Conservation (phyloP, 73 alveolate genomes). For the Paramecium sexaurelia region DNA sequence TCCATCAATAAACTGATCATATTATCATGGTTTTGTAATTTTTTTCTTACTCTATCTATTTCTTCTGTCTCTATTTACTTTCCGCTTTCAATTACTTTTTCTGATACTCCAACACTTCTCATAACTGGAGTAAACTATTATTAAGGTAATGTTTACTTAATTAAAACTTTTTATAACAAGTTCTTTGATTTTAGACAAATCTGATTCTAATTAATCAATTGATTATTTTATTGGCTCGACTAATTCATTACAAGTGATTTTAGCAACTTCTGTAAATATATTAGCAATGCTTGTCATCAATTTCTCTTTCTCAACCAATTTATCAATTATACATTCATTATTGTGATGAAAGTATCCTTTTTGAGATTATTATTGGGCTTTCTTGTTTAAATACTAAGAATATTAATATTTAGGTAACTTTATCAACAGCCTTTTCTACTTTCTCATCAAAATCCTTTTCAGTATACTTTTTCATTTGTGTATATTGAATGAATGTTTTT, state of each 20-base stretch:
- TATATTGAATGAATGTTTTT: background rate
- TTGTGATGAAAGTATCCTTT: background rate
- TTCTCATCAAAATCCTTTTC: constrained; percentile 14
- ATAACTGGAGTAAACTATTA: background rate
- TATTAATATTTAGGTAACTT: background rate
- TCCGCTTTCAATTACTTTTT: constrained; percentile 23
- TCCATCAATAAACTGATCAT: constrained; percentile 7
- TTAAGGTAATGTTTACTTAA: background rate
- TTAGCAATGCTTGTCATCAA: background rate
- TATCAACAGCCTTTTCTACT: constrained; percentile 5
- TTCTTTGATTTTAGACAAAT: background rate
- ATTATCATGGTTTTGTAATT: constrained; percentile 16
- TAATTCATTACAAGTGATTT: background rate
- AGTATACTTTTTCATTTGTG: background rate
- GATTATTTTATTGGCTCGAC: constrained; percentile 2
- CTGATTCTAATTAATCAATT: background rate
- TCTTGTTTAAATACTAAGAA: background rate
- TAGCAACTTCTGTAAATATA: background rate
- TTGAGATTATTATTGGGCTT: background rate
- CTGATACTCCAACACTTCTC: constrained; percentile 10
- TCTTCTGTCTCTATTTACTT: background rate
- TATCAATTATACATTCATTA: constrained; percentile 29
- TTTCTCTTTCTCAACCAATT: constrained; percentile 24
- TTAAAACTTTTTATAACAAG: constrained; percentile 1
- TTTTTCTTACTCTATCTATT: background rate